Conservation (phyloP, 192 early-diverging fungal species). For the Backusella luteola region DNA sequence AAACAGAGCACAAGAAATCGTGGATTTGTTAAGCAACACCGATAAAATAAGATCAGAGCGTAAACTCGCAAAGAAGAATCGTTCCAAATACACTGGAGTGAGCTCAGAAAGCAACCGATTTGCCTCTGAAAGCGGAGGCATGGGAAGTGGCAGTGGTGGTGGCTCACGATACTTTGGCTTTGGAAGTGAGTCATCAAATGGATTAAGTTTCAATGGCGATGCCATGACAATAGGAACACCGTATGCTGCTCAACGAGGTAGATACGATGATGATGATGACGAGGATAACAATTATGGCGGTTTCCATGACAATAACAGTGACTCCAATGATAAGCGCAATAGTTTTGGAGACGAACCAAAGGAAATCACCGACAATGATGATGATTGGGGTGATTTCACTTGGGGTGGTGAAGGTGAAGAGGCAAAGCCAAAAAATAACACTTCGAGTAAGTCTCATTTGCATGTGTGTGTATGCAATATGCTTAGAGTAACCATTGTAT, state of each 20-base stretch:
- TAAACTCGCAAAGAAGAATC: slow-evolving; percentile 85
- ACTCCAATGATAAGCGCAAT: slow-evolving; percentile 10
- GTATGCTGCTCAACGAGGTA: slow-evolving; percentile 20
- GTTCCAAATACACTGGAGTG: slow-evolving; percentile 84
- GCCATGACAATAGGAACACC: slow-evolving; percentile 38
- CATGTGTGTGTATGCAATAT: not conserved
- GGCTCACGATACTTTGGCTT: slow-evolving; percentile 53
- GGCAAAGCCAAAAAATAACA: slow-evolving; percentile 1
- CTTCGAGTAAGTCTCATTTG: not conserved
- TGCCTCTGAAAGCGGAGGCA: slow-evolving; percentile 33
- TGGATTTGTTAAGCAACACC: slow-evolving; percentile 79
- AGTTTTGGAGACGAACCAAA: not conserved
- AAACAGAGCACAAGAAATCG: slow-evolving; percentile 87
- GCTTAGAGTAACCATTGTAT: not conserved
- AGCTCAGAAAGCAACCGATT: slow-evolving; percentile 58
- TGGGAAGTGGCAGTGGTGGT: slow-evolving; percentile 16
- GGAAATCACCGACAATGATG: slow-evolving; percentile 35
- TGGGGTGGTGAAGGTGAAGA: slow-evolving; percentile 23
- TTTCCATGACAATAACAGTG: slow-evolving; percentile 21
- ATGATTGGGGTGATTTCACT: slow-evolving; percentile 84
- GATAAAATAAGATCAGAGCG: slow-evolving; percentile 83
- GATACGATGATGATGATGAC: slow-evolving; percentile 8
- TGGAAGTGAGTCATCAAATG: slow-evolving; percentile 57
- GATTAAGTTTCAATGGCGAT: slow-evolving; percentile 38
- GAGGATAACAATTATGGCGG: slow-evolving; percentile 13